These are phyloP conservation scores for Metarhizium humberi DNA, from an alignment of 2,329 filamentous ascomycete genomes.

Conservation along the genomic window DNA sequence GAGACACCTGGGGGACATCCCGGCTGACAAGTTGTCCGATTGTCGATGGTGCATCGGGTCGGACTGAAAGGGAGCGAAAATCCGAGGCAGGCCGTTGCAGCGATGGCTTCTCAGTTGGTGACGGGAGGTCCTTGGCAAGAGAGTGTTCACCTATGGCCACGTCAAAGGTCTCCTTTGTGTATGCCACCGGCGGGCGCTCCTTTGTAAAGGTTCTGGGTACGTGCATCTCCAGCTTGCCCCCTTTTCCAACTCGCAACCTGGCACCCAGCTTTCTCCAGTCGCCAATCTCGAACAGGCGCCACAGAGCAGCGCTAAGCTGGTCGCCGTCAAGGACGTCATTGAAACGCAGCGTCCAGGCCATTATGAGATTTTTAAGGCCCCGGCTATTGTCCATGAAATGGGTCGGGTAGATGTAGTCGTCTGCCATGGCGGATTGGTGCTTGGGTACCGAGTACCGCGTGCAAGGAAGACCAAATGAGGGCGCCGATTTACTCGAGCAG, in stretches of 20 bases:
- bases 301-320: slow-evolving; percentile 24
- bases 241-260: slow-evolving; percentile 28
- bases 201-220: slow-evolving; percentile 21
- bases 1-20: slow-evolving; percentile 35
- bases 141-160: slow-evolving; percentile 31
- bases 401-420: slow-evolving; percentile 2
- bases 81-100: background rate
- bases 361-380: background rate
- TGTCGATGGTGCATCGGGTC: slow-evolving; percentile 1
- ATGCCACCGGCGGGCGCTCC: slow-evolving; percentile 28
- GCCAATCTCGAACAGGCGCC: slow-evolving; percentile 25
- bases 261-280: slow-evolving; percentile 35
- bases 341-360: background rate
- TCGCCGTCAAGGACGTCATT: slow-evolving; percentile 24
- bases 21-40: slow-evolving; percentile 29
- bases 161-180: slow-evolving; percentile 26
- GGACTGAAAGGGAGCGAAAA: background rate
- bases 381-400: background rate
- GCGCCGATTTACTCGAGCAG: too few relatives aligned
- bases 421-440: background rate
- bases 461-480: too few relatives aligned
- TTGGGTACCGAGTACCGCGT: too few relatives aligned
- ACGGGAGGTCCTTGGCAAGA: slow-evolving; percentile 26
- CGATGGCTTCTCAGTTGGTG: slow-evolving; percentile 8
- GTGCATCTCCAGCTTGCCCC: slow-evolving; percentile 21